These are phyloP conservation scores for Lichtheimia ramosa DNA, from an alignment of 371 early-diverging fungal genomes.

Conservation along the genomic window DNA sequence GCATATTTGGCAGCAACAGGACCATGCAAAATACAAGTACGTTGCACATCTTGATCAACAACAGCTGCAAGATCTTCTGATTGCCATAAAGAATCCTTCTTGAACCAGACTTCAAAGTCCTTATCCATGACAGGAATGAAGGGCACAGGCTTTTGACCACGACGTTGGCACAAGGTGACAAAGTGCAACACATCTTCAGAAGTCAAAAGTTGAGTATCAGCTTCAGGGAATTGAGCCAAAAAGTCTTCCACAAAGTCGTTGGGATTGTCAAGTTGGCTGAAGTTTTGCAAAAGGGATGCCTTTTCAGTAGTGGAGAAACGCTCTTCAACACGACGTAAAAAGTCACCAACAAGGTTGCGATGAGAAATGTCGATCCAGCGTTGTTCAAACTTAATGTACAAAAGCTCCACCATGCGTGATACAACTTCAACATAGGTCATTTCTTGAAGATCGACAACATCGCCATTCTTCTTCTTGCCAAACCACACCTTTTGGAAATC, in stretches of 20 bases:
- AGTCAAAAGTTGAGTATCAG: slow-evolving; percentile 77
- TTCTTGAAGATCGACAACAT: slow-evolving; percentile 77
- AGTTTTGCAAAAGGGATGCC: slow-evolving; percentile 71
- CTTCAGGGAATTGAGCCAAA: slow-evolving; percentile 78
- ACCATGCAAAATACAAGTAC: slow-evolving; percentile 95
- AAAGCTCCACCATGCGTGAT: slow-evolving; percentile 79
- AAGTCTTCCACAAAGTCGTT: slow-evolving; percentile 69
- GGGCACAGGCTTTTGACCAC: slow-evolving; percentile 89
- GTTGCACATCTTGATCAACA: slow-evolving; percentile 86
- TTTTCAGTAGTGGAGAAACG: slow-evolving; percentile 72
- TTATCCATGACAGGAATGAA: slow-evolving; percentile 92
- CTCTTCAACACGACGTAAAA: slow-evolving; percentile 88
- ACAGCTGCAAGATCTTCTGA: slow-evolving; percentile 91
- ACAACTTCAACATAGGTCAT: slow-evolving; percentile 95
- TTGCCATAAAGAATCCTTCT: slow-evolving; percentile 98
- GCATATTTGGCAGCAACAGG: slow-evolving; percentile 88
- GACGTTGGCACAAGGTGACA: slow-evolving; percentile 78
- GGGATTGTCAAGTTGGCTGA: slow-evolving; percentile 71
- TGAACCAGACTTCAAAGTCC: slow-evolving; percentile 93
- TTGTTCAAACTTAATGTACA: slow-evolving; percentile 77
- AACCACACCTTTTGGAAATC: slow-evolving; percentile 97
- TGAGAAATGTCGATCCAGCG: slow-evolving; percentile 90
- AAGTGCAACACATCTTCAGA: slow-evolving; percentile 93
- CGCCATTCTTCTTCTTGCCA: slow-evolving; percentile 81
- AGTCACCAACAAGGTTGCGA: slow-evolving; percentile 86